phyloP scores from a whole-genome alignment of 2,329 filamentous ascomycete genomes.

The Colletotrichum sp. region DNA sequence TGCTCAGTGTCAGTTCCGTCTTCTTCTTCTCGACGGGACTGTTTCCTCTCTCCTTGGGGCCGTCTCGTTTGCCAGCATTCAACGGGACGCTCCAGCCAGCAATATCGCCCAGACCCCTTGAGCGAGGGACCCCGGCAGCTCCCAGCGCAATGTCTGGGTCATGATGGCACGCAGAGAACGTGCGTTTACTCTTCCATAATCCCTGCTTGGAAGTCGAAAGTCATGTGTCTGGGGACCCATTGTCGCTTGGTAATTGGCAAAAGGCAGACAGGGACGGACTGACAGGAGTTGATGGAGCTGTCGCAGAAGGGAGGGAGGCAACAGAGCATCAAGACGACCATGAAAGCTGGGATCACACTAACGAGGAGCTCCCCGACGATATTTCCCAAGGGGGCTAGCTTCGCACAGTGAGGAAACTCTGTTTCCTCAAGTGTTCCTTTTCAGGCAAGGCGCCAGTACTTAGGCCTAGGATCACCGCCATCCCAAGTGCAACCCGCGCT shows the following conservation, averaged over 20 bases:
- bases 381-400: not conserved
- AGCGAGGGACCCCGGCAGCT: not conserved
- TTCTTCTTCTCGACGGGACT: not conserved
- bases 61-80: not conserved
- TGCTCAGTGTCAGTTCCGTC: not conserved
- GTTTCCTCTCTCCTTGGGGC: not conserved
- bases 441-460: not conserved
- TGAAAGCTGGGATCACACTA: not conserved
- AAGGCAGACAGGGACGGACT: not conserved
- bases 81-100: not conserved
- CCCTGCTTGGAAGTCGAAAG: not conserved
- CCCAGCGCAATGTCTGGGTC: not conserved
- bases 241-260: not conserved
- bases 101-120: not conserved
- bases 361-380: not conserved
- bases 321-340: not conserved
- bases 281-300: not conserved
- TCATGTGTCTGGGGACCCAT: slow-evolving; percentile 6
- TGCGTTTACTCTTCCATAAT: slow-evolving; percentile 15
- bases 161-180: slow-evolving; percentile 3
- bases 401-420: slow-evolving; percentile 6
- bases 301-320: not conserved
- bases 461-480: not conserved
- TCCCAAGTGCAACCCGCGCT: not conserved
- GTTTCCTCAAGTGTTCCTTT: not conserved